Evolutionary conservation across 2,329 filamentous ascomycete genomes (phyloP).

Genomic region (Apiospora kogelbergensis): DNA sequence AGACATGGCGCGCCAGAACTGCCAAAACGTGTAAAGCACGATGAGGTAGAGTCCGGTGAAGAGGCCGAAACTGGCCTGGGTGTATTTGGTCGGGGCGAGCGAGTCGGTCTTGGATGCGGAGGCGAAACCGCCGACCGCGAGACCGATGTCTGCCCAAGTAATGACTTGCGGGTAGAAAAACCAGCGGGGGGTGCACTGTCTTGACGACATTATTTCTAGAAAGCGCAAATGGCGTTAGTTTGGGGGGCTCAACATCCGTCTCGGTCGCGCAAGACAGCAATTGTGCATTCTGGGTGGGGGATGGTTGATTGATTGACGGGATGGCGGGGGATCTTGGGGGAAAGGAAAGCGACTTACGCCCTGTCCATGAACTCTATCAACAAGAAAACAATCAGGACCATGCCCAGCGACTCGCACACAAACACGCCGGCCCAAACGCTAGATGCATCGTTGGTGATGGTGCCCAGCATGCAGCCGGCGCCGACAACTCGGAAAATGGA

Average conservation of each 20-base stretch:
- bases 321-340: neutral
- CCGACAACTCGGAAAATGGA: slow-evolving; percentile 22
- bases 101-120: slow-evolving; percentile 15
- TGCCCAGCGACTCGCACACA: slow-evolving; percentile 21
- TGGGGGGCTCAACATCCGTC: no score
- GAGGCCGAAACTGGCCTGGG: slow-evolving; percentile 17
- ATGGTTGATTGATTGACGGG: neutral
- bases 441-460: slow-evolving; percentile 16
- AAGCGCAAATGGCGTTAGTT: neutral
- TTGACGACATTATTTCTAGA: slow-evolving; percentile 14
- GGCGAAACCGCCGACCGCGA: slow-evolving; percentile 21
- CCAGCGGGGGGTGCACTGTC: slow-evolving; percentile 14
- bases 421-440: slow-evolving; percentile 21
- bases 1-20: slow-evolving; percentile 12
- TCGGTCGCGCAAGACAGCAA: no score
- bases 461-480: slow-evolving; percentile 21
- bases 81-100: slow-evolving; percentile 17
- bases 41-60: slow-evolving; percentile 20
- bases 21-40: slow-evolving; percentile 15
- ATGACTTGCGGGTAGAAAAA: slow-evolving; percentile 21
- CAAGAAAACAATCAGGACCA: slow-evolving; percentile 14
- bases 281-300: no score
- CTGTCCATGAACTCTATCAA: slow-evolving; percentile 17
- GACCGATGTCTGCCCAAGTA: slow-evolving; percentile 21
- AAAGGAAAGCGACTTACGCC: slow-evolving; percentile 15